Evolutionary conservation across 768 basidiomycete species (phyloP).

Genomic region (Saitozyma sp.): DNA sequence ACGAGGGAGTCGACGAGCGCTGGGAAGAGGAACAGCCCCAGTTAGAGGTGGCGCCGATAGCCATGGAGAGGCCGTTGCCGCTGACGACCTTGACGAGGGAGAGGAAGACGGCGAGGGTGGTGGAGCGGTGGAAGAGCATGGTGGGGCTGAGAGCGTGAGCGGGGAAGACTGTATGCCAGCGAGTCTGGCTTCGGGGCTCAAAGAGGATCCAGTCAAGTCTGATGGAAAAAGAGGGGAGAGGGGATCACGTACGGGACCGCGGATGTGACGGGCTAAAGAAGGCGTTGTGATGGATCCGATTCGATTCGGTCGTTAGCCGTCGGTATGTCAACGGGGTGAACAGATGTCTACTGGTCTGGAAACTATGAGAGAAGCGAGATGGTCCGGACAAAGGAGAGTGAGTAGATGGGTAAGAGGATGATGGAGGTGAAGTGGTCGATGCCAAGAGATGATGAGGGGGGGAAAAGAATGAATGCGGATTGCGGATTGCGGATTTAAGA

Average conservation of each 20-base stretch:
- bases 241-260: no score
- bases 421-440: neutral
- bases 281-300: no score
- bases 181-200: no score
- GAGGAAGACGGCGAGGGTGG: conserved; percentile 9
- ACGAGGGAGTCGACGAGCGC: conserved; percentile 5
- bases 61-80: conserved; percentile 1
- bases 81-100: conserved; percentile 8
- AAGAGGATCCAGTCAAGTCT: no score
- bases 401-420: no score
- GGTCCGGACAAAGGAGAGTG: neutral
- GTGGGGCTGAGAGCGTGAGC: neutral
- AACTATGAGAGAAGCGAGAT: neutral
- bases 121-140: conserved; percentile 7
- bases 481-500: neutral
- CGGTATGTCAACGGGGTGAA: no score
- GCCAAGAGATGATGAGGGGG: neutral
- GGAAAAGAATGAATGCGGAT: neutral
- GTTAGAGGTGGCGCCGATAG: conserved; percentile 5
- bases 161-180: no score
- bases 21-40: conserved; percentile 16
- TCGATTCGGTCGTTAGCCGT: no score
- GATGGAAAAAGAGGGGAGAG: no score
- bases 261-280: no score
- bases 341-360: no score